Evolutionary conservation across 768 basidiomycete species (phyloP).

Genomic region (Chalciporus chontae): DNA sequence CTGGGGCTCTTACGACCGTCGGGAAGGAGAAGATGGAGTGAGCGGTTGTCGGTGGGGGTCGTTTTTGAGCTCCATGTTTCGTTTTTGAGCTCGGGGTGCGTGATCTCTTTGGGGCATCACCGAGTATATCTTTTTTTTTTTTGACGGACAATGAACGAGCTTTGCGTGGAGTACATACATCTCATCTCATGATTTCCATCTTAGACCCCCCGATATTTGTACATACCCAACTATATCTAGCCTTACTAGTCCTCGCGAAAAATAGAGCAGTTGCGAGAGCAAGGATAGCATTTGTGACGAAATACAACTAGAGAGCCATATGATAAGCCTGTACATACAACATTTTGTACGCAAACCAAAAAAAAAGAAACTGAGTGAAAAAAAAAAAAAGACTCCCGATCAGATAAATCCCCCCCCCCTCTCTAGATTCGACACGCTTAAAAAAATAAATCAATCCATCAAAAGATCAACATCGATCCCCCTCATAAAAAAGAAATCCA

Average conservation of each 20-base stretch:
- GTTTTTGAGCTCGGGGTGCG: too few relatives aligned
- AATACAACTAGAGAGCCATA: neutral
- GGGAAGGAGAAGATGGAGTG: conserved; percentile 34
- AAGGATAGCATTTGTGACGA: conserved; percentile 2
- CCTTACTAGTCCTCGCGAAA: too few relatives aligned
- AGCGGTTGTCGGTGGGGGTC: neutral
- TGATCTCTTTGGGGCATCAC: too few relatives aligned
- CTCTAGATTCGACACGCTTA: neutral
- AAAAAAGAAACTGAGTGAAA: neutral
- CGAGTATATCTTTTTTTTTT: too few relatives aligned
- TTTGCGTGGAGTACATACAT: too few relatives aligned
- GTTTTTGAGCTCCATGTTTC: too few relatives aligned
- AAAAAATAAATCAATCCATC: neutral
- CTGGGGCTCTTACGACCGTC: conserved; percentile 20
- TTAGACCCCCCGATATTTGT: conserved; percentile 1
- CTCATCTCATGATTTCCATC: too few relatives aligned
- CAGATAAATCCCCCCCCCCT: neutral
- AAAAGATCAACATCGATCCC: neutral
- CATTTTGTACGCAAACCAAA: conserved; percentile 1
- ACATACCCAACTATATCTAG: conserved; percentile 16
- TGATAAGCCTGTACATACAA: conserved; percentile 1
- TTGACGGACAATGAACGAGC: too few relatives aligned
- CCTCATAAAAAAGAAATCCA: too few relatives aligned
- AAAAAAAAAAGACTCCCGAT: neutral
- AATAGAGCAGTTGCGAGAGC: neutral